phyloP scores from a whole-genome alignment of 768 basidiomycete species.

The Porphyrellus cyaneotinctus region DNA sequence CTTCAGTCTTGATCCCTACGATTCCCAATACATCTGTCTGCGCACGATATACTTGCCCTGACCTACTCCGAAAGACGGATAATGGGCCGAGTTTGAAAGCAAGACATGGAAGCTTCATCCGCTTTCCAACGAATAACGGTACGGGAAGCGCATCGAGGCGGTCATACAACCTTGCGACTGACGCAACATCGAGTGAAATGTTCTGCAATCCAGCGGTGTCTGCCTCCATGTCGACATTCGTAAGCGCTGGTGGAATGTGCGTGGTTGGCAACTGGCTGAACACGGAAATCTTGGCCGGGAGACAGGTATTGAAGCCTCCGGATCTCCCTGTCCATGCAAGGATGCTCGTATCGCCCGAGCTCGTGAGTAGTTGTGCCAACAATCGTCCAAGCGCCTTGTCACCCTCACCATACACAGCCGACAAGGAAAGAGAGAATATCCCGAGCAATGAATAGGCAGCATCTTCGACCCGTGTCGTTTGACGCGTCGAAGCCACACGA shows the following conservation, averaged over 20 bases:
- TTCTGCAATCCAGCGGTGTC: not conserved
- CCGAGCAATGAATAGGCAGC: no score
- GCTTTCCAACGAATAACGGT: not conserved
- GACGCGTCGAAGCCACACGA: not conserved
- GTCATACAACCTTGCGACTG: not conserved
- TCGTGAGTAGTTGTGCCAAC: no score
- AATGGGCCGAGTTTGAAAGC: not conserved
- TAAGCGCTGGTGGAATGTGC: not conserved
- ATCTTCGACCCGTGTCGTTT: no score
- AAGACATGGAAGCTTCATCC: not conserved
- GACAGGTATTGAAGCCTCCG: not conserved
- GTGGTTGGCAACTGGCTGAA: not conserved
- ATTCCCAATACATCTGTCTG: not conserved
- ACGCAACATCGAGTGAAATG: not conserved
- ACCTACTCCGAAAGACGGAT: not conserved
- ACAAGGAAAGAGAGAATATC: no score
- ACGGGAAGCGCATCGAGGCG: not conserved
- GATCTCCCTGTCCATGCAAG: conserved; percentile 1
- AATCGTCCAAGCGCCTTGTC: no score
- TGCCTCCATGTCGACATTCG: not conserved
- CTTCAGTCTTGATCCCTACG: not conserved
- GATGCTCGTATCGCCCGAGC: no score
- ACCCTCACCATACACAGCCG: not conserved
- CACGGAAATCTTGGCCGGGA: not conserved
- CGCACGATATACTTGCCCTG: not conserved